A percentile compares a stretch with the other conserved stretches of the same genome.
phyloP scores from a whole-genome alignment of 345 rosid species.

The Atalantia buxifolia region DNA sequence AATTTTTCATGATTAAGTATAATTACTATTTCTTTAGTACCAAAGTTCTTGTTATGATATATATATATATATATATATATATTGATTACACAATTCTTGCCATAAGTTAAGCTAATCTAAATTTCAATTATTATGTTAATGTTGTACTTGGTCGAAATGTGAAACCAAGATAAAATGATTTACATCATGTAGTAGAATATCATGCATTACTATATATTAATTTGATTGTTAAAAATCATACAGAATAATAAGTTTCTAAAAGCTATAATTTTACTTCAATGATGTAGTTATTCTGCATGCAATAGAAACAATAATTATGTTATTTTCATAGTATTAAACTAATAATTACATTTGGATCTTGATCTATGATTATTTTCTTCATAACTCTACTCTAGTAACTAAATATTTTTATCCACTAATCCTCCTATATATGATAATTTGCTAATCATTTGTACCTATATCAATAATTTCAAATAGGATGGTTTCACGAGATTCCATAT shows the following conservation, averaged over 20 bases:
- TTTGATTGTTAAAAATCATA: constrained; percentile 10
- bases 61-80: not conserved
- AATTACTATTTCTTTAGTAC: not conserved
- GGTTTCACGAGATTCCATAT: not conserved
- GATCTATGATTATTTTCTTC: not conserved
- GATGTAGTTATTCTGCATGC: not conserved
- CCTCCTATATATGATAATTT: not conserved
- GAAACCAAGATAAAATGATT: constrained; percentile 7
- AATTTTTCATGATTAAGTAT: not conserved
- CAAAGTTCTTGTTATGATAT: constrained; percentile 4
- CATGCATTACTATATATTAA: not conserved
- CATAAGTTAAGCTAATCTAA: constrained; percentile 1
- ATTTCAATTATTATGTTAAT: constrained; percentile 9
- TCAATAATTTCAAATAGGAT: not conserved
- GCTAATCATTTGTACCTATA: not conserved
- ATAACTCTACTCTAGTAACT: not conserved
- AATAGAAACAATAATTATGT: not conserved
- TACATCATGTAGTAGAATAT: not conserved
- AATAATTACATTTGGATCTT: not conserved
- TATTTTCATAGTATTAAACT: not conserved
- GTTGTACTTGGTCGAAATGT: constrained; percentile 10
- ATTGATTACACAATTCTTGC: not conserved
- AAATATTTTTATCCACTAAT: not conserved
- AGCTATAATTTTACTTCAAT: not conserved
- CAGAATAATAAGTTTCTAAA: not conserved